Evolutionary conservation across 371 early-diverging fungal species (phyloP), one percentile per base, ranked within the genome.

Genomic region (Saksenaea vasiformis): DNA sequence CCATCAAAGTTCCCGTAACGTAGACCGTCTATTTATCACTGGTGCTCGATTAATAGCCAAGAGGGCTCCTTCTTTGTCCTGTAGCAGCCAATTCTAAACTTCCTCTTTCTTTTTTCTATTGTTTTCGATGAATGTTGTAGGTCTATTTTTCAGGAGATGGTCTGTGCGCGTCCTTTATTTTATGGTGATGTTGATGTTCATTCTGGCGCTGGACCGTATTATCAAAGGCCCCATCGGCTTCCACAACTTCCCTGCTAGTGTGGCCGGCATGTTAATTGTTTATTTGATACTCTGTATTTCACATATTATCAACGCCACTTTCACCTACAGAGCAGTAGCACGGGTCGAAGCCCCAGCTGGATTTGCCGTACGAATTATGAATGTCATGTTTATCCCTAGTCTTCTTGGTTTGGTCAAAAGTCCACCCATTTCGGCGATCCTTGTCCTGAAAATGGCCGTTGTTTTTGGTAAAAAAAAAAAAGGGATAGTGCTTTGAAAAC

Each of bases 351-450:
- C 56, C 5, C 34, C 35, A 27, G 56, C 56, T 5, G 27, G 17
- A 34, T 56, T 56, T 36, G 28, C 35, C 31, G 35, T 56, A n/a
- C 17, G 36, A 28, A 7, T 17, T 15, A 56, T 56, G 56, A 56
- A 56, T 34, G 36, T 56, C 31, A 56, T 56, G 56, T 56, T 56
- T 35, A 14, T 56, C 14, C 56, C 56, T 4, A 34, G 56, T 36
- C 17, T 36, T 11, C 27, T 56, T 17, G 36, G 17, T n/a, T 7
- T 56, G 17, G 10, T 31, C 9, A 31, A 56, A 28, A 56, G 56
- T 14, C 27, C 28, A 2, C 17, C 34, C 14, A 28, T 56, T 34
- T 17, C 34, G 9, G 56, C 9, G 5, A 36, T 56, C 14, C 9
- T 9, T 10, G n/a, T 56, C 15, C 11, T 34, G 1, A 56, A 56